Conservation (phyloP, 108 stramenopile species). For the Nitzschia sp. region DNA sequence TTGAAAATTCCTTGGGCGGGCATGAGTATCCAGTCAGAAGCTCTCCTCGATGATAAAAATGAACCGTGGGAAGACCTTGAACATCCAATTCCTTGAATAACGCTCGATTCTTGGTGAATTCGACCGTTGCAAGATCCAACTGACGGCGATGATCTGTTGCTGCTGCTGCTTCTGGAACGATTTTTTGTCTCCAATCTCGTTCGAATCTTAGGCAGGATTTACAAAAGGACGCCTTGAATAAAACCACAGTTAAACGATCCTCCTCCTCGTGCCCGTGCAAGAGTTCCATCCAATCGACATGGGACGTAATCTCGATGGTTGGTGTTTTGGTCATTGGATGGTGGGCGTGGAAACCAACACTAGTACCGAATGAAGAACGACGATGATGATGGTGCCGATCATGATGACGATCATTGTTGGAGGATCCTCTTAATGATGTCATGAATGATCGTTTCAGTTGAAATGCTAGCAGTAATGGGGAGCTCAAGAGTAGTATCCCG, state of each 20-base stretch:
- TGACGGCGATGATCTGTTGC: too few species aligned
- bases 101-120: not conserved
- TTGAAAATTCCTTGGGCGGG: not conserved
- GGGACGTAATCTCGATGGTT: not conserved
- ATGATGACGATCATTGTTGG: too few species aligned
- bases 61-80: not conserved
- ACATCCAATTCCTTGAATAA: not conserved
- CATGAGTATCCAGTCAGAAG: not conserved
- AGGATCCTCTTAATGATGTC: too few species aligned
- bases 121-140: not conserved
- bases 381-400: too few species aligned
- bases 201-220: not conserved
- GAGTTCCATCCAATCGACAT: conserved; percentile 2
- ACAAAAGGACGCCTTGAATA: not conserved
- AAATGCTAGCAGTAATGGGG: too few species aligned
- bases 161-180: not conserved
- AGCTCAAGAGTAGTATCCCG: too few species aligned
- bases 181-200: conserved; percentile 1
- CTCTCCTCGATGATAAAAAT: not conserved
- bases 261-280: not conserved
- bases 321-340: too few species aligned
- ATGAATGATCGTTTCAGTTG: too few species aligned
- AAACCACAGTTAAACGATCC: not conserved
- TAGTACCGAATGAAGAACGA: too few species aligned
- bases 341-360: too few species aligned